Evolutionary conservation across 176 grass and related monocot species (phyloP), one percentile per base, ranked within the genome.

Genomic region (Otatea glauca): DNA sequence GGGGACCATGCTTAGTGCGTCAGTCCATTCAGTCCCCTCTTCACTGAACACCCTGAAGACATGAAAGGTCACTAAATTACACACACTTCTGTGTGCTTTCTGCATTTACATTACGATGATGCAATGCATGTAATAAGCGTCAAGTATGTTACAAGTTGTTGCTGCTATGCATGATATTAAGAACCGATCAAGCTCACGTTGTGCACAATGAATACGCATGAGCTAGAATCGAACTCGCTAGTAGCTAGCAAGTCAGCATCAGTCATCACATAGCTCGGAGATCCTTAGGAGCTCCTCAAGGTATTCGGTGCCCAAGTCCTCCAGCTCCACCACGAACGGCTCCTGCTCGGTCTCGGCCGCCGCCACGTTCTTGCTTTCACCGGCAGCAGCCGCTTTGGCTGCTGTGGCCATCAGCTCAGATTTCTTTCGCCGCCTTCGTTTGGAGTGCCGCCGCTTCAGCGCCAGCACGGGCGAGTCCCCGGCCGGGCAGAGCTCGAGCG

Each of bases 201-300:
- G 50, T 6, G 54, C 50, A 2, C 50, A 53, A 21, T 21, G 17
- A 18, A 56, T 49, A 12, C 47, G 47, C 12, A 14, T 56, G 54
- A 18, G 18, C 18, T 21, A 7, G 5, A 20, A 50, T 79, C n/a
- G 24, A 79, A 27, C 25, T 44, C 10, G 9, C 38, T 24, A 45
- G 21, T 21, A 60, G 20, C 41, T 45, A 27, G 24, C 39, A 32
- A 20, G 13, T 56, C 18, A 7, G 18, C 54, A 77, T 63, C 23
- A 64, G 76, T 34, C 42, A 79, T 79, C 77, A 66, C 42, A 34
- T 21, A 34, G 77, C 44, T 80, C 62, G 44, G 77, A 80, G 77
- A 80, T 80, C 63, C 77, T n/a, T 62, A 80, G 77, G 3, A 80
- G 77, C 62, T 80, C 77, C 27, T 80, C 77, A 17, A 80, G 62